These are phyloP conservation scores for Fraxinus xanthoxyloides DNA, from an alignment of 305 asterid species.

Conservation along the genomic window DNA sequence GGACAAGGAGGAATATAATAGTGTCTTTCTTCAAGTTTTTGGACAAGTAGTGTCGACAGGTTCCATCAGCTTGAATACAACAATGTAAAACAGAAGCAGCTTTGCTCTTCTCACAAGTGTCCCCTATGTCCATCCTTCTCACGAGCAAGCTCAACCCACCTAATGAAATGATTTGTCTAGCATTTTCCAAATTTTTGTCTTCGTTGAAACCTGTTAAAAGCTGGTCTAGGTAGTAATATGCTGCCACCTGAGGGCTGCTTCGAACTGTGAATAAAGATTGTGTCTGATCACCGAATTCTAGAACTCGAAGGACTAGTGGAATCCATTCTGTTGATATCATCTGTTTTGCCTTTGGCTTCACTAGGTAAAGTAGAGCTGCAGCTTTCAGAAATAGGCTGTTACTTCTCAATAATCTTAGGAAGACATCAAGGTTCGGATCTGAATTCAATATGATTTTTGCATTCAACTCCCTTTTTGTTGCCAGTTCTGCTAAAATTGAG, in stretches of 20 bases:
- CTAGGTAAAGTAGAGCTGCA: constrained; percentile 59
- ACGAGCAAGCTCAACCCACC: constrained; percentile 68
- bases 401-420: constrained; percentile 47
- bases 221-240: constrained; percentile 61
- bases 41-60: constrained; percentile 62
- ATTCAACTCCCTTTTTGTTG: constrained; percentile 44
- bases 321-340: constrained; percentile 72
- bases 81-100: constrained; percentile 44
- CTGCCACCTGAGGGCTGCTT: constrained; percentile 63
- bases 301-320: constrained; percentile 65
- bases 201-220: constrained; percentile 59
- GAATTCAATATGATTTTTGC: constrained; percentile 44
- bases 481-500: constrained; percentile 71
- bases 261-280: constrained; percentile 56
- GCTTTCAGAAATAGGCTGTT: constrained; percentile 74
- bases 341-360: constrained; percentile 72
- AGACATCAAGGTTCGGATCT: constrained; percentile 64
- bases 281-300: constrained; percentile 76
- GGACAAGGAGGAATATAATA: constrained; percentile 42
- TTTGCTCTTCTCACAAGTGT: constrained; percentile 48
- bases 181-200: constrained; percentile 60
- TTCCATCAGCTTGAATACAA: constrained; percentile 68
- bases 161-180: constrained; percentile 54
- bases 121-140: constrained; percentile 65
- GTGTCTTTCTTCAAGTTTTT: constrained; percentile 50